Conservation (phyloP, 306 rosid species). For the Quercus variabilis region DNA sequence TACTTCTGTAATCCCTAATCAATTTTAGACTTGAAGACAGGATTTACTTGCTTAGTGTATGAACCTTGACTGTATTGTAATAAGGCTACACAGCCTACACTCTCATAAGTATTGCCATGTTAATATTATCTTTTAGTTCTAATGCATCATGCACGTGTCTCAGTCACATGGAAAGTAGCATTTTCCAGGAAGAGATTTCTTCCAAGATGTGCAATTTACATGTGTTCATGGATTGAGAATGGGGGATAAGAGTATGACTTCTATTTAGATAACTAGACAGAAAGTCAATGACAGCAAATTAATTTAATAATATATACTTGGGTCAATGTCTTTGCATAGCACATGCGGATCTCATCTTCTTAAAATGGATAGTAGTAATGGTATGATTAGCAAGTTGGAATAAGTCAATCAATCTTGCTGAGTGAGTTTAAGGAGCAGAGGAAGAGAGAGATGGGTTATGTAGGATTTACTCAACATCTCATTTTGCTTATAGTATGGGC, state of each 20-base stretch:
- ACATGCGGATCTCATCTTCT: background rate
- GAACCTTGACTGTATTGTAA: background rate
- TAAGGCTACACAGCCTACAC: too few relatives aligned
- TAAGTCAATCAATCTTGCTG: background rate
- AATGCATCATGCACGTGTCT: background rate
- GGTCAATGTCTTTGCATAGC: background rate
- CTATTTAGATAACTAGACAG: background rate
- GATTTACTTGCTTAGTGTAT: background rate
- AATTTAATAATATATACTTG: background rate
- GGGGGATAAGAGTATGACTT: background rate
- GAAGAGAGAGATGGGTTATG: background rate
- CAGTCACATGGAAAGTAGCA: background rate
- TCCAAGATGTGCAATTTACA: background rate
- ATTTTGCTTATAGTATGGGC: background rate
- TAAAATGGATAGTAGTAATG: background rate
- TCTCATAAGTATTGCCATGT: background rate
- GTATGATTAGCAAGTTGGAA: background rate
- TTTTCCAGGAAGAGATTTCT: background rate
- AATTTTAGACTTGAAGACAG: background rate
- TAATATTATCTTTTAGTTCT: background rate
- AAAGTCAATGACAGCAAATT: background rate
- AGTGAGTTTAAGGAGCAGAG: background rate
- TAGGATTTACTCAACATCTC: background rate
- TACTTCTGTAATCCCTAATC: slow-evolving; percentile 12
- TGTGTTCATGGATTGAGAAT: background rate